These are phyloP conservation scores for Chrysosporium queenslandicum DNA, from an alignment of 2,329 filamentous ascomycete genomes.

Conservation along the genomic window DNA sequence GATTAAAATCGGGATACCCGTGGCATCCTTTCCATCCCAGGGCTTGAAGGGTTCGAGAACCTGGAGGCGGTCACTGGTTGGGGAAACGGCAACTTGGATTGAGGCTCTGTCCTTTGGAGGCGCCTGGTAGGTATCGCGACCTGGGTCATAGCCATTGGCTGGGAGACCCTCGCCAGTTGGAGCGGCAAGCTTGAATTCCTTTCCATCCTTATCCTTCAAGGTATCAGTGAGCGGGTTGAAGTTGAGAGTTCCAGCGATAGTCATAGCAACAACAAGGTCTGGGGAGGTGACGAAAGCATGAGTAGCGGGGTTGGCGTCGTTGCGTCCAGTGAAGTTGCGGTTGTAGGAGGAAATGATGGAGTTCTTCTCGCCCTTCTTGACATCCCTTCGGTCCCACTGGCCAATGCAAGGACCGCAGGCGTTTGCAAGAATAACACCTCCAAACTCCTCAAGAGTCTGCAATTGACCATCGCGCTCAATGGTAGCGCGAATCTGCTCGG, in stretches of 20 bases:
- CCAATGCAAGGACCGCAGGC: conserved; percentile 89
- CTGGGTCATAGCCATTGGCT: conserved; percentile 72
- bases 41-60: conserved; percentile 72
- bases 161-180: conserved; percentile 78
- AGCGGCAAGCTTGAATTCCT: conserved; percentile 78
- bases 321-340: conserved; percentile 98
- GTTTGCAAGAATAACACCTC: conserved; percentile 88
- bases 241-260: conserved; percentile 70
- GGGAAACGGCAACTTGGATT: conserved; percentile 73
- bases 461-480: conserved; percentile 86
- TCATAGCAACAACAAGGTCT: conserved; percentile 78
- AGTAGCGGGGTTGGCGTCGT: conserved; percentile 89
- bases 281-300: conserved; percentile 90
- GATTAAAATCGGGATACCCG: conserved; percentile 80
- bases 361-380: conserved; percentile 92
- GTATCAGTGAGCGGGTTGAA: conserved; percentile 94
- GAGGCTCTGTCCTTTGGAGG: conserved; percentile 67
- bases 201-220: conserved; percentile 89
- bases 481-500: conserved; percentile 91
- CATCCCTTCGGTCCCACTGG: conserved; percentile 89
- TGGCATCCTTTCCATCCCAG: conserved; percentile 88
- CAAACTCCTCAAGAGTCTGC: conserved; percentile 90
- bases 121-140: conserved; percentile 89
- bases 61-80: conserved; percentile 87
- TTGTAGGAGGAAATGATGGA: conserved; percentile 98